phyloP scores from a whole-genome alignment of 306 rosid species.

The Albizia julibrissin region DNA sequence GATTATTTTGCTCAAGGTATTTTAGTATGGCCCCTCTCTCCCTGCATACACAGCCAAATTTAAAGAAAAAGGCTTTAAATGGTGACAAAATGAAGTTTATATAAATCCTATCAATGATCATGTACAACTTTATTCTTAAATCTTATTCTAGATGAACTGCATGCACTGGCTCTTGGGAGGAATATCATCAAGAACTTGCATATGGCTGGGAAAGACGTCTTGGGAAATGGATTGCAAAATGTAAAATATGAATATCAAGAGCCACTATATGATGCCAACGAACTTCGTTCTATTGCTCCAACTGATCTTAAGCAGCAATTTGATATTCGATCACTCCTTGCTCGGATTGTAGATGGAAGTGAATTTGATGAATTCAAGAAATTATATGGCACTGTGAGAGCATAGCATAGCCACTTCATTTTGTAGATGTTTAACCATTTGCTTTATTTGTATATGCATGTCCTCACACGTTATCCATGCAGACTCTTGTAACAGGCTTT shows the following conservation, averaged over 20 bases:
- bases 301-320: slow-evolving; percentile 86
- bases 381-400: slow-evolving; percentile 95
- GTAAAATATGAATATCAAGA: slow-evolving; percentile 52
- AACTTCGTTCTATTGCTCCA: slow-evolving; percentile 92
- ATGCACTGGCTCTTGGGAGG: slow-evolving; percentile 88
- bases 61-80: slow-evolving; percentile 12
- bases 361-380: slow-evolving; percentile 99
- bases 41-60: neutral
- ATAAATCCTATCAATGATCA: neutral
- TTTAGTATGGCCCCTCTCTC: neutral
- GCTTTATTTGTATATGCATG: neutral
- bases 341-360: slow-evolving; percentile 92
- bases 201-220: slow-evolving; percentile 77
- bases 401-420: slow-evolving; percentile 48
- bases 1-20: slow-evolving; percentile 98
- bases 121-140: neutral
- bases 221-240: slow-evolving; percentile 46
- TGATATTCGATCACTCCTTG: slow-evolving; percentile 85
- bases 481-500: slow-evolving; percentile 97
- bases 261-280: slow-evolving; percentile 70
- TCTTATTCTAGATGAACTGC: slow-evolving; percentile 72
- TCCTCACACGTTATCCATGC: slow-evolving; percentile 41
- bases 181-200: slow-evolving; percentile 86
- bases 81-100: neutral
- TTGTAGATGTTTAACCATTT: slow-evolving; percentile 17